These are phyloP conservation scores for Entomortierella lignicola DNA, from an alignment of 192 early-diverging fungal genomes.

Conservation along the genomic window DNA sequence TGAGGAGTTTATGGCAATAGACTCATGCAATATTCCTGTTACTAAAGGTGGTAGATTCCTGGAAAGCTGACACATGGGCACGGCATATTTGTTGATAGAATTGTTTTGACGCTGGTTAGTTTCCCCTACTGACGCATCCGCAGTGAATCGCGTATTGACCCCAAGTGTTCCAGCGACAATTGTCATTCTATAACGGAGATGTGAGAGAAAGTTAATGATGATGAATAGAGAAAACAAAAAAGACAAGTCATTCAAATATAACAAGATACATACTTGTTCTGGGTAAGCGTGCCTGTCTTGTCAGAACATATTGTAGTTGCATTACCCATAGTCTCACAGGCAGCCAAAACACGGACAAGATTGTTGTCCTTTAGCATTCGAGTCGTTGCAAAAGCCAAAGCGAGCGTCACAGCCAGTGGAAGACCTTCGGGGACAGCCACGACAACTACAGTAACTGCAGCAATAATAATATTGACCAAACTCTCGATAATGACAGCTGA, in stretches of 20 bases:
- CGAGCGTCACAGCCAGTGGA: conserved; percentile 95
- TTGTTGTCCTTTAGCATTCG: conserved; percentile 98
- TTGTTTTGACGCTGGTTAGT: conserved; percentile 36
- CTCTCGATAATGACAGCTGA: conserved; percentile 68
- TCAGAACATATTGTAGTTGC: conserved; percentile 99
- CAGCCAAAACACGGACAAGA: conserved; percentile 92
- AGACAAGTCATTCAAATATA: no score
- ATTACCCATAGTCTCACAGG: conserved; percentile 99
- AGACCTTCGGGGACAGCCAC: conserved; percentile 99
- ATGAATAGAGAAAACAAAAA: neutral
- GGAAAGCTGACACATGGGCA: conserved; percentile 59
- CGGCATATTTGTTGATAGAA: conserved; percentile 54
- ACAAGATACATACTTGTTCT: conserved; percentile 78
- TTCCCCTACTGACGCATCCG: conserved; percentile 53
- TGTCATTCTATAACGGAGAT: conserved; percentile 74
- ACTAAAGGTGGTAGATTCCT: conserved; percentile 57
- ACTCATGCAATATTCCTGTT: conserved; percentile 68
- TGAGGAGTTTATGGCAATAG: conserved; percentile 86
- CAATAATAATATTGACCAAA: conserved; percentile 85
- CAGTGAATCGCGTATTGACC: conserved; percentile 68
- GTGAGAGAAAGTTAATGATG: neutral
- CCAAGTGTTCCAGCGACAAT: conserved; percentile 91
- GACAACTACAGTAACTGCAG: conserved; percentile 93
- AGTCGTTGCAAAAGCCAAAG: conserved; percentile 93
- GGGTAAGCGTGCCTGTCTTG: conserved; percentile 98